Evolutionary conservation across 768 basidiomycete genomes (phyloP), one percentile per base, ranked within the genome.

Genomic region (Boletales sp.): DNA sequence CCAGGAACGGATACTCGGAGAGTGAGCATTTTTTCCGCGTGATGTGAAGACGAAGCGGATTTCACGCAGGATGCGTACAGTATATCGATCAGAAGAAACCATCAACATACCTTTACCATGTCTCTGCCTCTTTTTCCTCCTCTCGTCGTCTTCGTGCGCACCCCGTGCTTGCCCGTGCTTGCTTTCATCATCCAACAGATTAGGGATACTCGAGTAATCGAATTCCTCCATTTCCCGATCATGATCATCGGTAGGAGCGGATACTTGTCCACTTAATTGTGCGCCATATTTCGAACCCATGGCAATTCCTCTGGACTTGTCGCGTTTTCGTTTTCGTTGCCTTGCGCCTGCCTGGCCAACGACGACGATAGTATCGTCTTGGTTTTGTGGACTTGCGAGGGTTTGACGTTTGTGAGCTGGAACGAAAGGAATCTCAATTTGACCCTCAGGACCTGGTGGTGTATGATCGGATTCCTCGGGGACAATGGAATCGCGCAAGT

Each of bases 391-490:
- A 14, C 54, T 55, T 36, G 53, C 44, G 44, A 46, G 49, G 25
- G 57, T 51, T 35, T 61, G 66, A 17, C 91, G 80, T 58, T 83
- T 76, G 1, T 79, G 67, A 1, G 81, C 76, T 41, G 90, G 90
- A 9, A 94, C 75, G 55, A 84, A 94, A 1, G 91, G 83, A 8
- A 93, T 79, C 66, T 91, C 90, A 33, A 81, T 76, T 46, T 82
- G 77, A 66, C 74, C 77, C 19, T 70, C 72, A 11, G 59, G 55
- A 19, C 67, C 63, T 6, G 63, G 49, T 36, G 57, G 64, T 44
- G 61, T 59, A 48, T 54, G 39, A 44, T 46, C 50, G 48, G 60
- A 35, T 45, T 19, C 25, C 18, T 42, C 44, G n/a, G 43, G 31
- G 10, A 31, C 28, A 30, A 34, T 31, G 8, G 46, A 12, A 15